Conservation (phyloP, 2,329 filamentous ascomycete genomes). For the Aspergillus viridinutans region DNA sequence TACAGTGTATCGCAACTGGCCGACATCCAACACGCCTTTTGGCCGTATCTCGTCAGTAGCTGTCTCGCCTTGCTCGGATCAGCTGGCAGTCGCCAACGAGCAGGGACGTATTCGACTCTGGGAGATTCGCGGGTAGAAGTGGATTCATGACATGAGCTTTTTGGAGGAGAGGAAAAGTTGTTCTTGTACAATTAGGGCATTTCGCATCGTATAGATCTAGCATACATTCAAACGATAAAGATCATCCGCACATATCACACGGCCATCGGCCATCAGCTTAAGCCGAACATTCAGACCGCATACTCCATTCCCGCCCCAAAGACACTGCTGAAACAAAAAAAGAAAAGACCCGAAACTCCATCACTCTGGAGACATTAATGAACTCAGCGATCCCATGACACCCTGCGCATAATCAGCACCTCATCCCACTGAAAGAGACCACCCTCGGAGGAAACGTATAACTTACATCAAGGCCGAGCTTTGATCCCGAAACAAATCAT, state of each 20-base stretch:
- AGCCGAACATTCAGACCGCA: background rate
- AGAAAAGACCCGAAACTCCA: background rate
- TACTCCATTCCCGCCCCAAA: background rate
- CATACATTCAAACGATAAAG: background rate
- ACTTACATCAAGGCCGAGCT: background rate
- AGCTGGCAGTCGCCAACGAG: constrained; percentile 85
- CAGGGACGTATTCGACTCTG: constrained; percentile 82
- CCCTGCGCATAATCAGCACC: background rate
- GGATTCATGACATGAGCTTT: background rate
- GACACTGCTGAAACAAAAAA: background rate
- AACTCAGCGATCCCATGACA: background rate
- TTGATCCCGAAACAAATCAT: background rate
- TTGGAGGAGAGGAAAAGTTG: background rate
- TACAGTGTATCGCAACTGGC: constrained; percentile 96
- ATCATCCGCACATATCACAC: background rate
- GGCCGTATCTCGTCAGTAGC: constrained; percentile 75
- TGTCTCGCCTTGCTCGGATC: constrained; percentile 60
- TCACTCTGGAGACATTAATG: background rate
- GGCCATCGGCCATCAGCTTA: background rate
- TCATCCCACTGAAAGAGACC: background rate
- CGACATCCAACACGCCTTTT: constrained; percentile 81
- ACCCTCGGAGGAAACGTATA: background rate
- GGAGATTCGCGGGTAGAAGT: constrained; percentile 68
- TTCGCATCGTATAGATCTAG: background rate
- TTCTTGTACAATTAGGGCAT: background rate